A percentile compares a stretch with the other conserved stretches of the same genome.
Evolutionary conservation across 345 rosid species (phyloP).

Genomic region (Excoecaria cochinchinensis): DNA sequence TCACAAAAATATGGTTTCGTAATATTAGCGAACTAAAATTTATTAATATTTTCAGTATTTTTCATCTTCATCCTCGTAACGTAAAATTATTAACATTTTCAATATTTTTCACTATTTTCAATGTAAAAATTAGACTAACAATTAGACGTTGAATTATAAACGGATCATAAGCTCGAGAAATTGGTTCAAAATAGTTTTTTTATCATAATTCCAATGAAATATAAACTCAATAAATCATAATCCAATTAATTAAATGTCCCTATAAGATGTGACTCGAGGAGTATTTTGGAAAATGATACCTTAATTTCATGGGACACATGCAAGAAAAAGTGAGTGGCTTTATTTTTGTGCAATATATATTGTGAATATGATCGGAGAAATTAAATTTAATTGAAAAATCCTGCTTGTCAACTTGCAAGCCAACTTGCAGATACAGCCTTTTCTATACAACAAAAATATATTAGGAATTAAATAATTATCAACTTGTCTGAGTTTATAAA

Average conservation of each 20-base stretch:
- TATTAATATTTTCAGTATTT: no score
- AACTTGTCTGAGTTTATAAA: constrained; percentile 12
- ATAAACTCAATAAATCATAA: no score
- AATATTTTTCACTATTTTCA: no score
- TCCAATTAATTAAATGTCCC: not conserved
- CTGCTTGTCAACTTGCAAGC: constrained; percentile 12
- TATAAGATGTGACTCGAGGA: not conserved
- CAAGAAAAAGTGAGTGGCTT: not conserved
- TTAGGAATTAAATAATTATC: not conserved
- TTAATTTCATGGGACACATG: not conserved
- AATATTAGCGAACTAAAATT: no score
- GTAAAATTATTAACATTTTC: no score
- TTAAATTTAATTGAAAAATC: not conserved
- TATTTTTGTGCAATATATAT: not conserved
- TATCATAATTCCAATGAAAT: no score
- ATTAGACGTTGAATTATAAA: no score
- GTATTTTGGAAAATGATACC: not conserved
- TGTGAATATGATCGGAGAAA: not conserved
- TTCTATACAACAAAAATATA: not conserved
- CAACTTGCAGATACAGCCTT: not conserved
- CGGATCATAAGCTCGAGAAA: no score
- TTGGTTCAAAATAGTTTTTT: no score
- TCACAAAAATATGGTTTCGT: no score
- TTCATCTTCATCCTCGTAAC: no score
- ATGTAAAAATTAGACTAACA: no score